Conservation (phyloP, 768 basidiomycete species). For the Austroboletus eburneus region DNA sequence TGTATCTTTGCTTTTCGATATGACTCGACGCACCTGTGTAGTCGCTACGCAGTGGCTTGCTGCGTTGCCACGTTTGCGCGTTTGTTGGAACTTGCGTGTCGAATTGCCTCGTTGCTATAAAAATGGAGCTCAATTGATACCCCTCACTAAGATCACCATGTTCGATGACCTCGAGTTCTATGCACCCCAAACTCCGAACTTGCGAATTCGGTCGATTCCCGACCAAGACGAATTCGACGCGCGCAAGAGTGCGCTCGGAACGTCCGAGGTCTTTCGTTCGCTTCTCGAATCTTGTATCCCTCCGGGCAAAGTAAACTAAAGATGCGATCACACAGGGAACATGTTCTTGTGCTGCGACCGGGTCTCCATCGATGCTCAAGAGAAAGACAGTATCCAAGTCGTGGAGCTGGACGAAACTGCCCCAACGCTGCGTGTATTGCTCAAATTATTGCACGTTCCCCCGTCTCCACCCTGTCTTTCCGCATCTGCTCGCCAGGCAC, state of each 20-base stretch:
- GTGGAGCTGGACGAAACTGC: conserved; percentile 56
- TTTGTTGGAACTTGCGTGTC: conserved; percentile 5
- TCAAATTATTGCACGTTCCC: conserved; percentile 54
- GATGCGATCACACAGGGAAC: conserved; percentile 40
- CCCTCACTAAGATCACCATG: conserved; percentile 8
- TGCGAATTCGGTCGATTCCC: conserved; percentile 49
- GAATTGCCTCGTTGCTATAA: neutral
- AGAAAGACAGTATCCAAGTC: conserved; percentile 28
- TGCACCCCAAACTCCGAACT: conserved; percentile 47
- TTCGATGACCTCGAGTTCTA: conserved; percentile 28
- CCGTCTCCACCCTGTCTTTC: conserved; percentile 41
- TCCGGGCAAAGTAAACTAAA: conserved; percentile 6
- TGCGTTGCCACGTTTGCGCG: conserved; percentile 20
- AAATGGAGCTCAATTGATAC: neutral
- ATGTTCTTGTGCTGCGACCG: conserved; percentile 64
- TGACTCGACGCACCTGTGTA: conserved; percentile 13
- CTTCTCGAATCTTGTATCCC: conserved; percentile 9
- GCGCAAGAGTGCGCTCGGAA: conserved; percentile 43
- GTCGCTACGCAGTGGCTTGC: too few species aligned
- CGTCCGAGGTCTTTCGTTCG: conserved; percentile 65
- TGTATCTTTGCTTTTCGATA: neutral
- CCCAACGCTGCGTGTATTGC: conserved; percentile 43
- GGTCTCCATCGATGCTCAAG: too few species aligned
- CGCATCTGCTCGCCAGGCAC: conserved; percentile 22
- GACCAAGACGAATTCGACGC: conserved; percentile 51